Evolutionary conservation across 1,284 basidiomycete species (phyloP).

Genomic region (Ceraceosorus bombacis): DNA sequence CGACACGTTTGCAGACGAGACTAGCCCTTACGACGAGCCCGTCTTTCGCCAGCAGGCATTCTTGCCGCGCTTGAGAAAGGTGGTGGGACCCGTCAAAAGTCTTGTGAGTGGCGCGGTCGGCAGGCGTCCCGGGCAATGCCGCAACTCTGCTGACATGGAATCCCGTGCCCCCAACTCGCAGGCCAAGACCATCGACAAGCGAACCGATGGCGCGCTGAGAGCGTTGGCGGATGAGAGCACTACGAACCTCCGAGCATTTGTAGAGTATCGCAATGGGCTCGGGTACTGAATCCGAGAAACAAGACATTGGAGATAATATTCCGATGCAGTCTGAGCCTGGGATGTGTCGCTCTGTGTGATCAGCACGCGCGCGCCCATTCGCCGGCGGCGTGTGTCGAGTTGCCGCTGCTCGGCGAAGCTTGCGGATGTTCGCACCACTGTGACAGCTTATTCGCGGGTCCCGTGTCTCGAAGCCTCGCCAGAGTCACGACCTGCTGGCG

Average conservation of each 20-base stretch:
- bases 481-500: too few relatives aligned
- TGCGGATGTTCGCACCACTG: too few relatives aligned
- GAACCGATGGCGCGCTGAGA: conserved; percentile 51
- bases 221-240: conserved; percentile 53
- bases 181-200: conserved; percentile 53
- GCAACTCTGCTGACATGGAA: neutral
- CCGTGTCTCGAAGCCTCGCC: too few relatives aligned
- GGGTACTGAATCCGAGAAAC: neutral
- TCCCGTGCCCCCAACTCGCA: conserved; percentile 13
- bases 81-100: conserved; percentile 31
- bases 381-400: too few relatives aligned
- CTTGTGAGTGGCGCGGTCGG: neutral
- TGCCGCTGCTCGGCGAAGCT: too few relatives aligned
- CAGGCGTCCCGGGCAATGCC: neutral
- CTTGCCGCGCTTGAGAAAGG: conserved; percentile 54
- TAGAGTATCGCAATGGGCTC: conserved; percentile 58
- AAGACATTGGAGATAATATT: too few relatives aligned
- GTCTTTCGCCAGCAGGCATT: conserved; percentile 62
- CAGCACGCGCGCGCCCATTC: too few relatives aligned
- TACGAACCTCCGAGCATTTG: conserved; percentile 80
- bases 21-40: conserved; percentile 67
- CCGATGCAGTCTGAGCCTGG: too few relatives aligned
- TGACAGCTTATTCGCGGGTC: too few relatives aligned
- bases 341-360: too few relatives aligned
- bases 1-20: conserved; percentile 91